Conservation (phyloP, 345 rosid genomes). For the Abelmoschus esculentus region DNA sequence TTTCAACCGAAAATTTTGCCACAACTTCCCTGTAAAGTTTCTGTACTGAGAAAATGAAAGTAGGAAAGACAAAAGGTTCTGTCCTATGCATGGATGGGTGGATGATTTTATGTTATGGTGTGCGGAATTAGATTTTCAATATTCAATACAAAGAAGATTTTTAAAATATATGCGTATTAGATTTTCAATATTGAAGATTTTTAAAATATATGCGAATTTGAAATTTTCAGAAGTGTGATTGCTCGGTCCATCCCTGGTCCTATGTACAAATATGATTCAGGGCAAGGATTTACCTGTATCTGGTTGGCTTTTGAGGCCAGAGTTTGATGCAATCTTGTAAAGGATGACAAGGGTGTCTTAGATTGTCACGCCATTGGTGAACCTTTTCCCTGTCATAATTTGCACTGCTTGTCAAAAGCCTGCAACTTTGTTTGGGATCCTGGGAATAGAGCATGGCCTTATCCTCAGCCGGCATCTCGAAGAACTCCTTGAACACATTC, state of each 20-base stretch:
- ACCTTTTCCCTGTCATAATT: neutral
- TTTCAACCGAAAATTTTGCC: conserved; percentile 18
- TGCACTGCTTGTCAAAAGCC: conserved; percentile 3
- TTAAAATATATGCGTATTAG: too few species aligned
- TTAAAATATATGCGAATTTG: too few species aligned
- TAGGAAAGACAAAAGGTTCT: neutral
- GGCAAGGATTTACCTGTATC: conserved; percentile 5
- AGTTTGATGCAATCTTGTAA: neutral
- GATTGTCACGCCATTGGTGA: conserved; percentile 18
- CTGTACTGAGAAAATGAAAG: neutral
- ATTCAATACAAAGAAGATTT: too few species aligned
- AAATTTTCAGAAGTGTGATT: too few species aligned
- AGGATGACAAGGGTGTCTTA: conserved; percentile 16
- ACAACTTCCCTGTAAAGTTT: conserved; percentile 15
- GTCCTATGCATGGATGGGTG: too few species aligned
- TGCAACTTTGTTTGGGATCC: neutral
- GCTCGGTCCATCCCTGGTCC: too few species aligned
- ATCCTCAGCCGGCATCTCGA: conserved; percentile 16
- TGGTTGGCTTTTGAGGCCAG: conserved; percentile 18
- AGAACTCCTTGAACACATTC: conserved; percentile 17
- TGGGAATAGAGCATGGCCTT: conserved; percentile 3
- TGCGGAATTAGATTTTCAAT: too few species aligned
- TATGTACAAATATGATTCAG: too few species aligned
- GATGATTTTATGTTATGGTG: too few species aligned
- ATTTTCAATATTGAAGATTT: too few species aligned